Evolutionary conservation across 1,139 yeast genomes (phyloP), one percentile per base, ranked within the genome.

Genomic region (Magnusiomyces fungicola): DNA sequence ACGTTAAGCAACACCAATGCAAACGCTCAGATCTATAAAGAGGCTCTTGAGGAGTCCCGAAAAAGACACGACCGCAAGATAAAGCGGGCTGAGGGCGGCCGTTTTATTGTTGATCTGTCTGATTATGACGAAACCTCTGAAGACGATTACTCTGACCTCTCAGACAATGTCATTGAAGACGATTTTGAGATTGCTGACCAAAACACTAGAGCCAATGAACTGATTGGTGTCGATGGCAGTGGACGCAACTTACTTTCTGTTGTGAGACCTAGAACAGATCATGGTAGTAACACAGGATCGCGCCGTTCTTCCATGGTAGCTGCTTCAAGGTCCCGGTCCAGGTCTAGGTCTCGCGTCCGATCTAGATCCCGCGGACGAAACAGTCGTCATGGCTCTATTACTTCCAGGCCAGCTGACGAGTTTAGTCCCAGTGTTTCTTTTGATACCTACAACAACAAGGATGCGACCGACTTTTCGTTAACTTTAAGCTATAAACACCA

Each of bases 401-500:
- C 5, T 5, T 34, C 38, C 19, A 21, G 14, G 10, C 54, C 54
- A 1, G 47, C 47, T 10, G 49, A 50, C 14, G 50, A 47, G 19
- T 64, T 61, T 51, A 57, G 56, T 43, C 59, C 59, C 42, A 57
- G 80, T 21, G 72, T 79, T 7, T 74, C 81, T 4, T 80, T 80
- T 56, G 83, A 80, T 57, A 77, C 82, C 58, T 75, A 61, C 63
- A 70, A 47, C 64, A 72, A 59, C 66, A 72, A 57, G 65, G 69
- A 62, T 43, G 70, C 70, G 1, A 55, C 67, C 3, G 66, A 67
- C 43, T 65, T 60, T 53, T 72, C 80, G 12, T 64, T 76, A 52
- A 78, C 83, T 0, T 62, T 78, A 50, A 76, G 79, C 53, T 73
- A 75, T 22, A 79, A 77, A 56, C 85, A 81, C 57, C 73, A 74